These are phyloP conservation scores for Mrakia frigida DNA, from an alignment of 768 basidiomycete species.

Conservation along the genomic window DNA sequence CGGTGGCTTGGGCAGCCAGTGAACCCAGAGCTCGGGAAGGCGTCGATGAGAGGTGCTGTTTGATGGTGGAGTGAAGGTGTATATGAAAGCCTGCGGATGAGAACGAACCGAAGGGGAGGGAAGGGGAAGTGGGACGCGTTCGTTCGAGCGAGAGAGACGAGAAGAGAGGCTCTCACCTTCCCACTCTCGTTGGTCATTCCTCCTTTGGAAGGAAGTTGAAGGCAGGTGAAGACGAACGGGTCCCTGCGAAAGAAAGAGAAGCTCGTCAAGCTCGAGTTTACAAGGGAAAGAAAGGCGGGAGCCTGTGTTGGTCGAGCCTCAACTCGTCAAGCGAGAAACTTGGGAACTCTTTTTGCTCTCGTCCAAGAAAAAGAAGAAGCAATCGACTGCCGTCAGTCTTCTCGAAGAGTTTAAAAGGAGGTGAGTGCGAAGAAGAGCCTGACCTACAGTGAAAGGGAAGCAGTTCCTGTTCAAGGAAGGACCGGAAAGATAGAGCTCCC, in stretches of 20 bases:
- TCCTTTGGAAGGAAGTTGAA: background rate
- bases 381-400: background rate
- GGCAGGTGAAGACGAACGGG: background rate
- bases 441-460: background rate
- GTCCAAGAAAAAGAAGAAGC: background rate
- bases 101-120: background rate
- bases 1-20: background rate
- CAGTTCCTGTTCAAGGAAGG: background rate
- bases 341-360: background rate
- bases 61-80: background rate
- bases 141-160: too few relatives aligned
- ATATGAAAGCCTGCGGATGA: background rate
- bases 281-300: background rate
- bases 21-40: background rate
- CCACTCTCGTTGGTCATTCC: conserved; percentile 1
- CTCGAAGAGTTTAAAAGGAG: background rate
- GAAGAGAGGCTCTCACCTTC: conserved; percentile 1
- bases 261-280: background rate
- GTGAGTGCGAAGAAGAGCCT: background rate
- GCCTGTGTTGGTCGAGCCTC: background rate
- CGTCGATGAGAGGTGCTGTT: background rate
- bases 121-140: background rate
- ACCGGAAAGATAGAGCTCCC: conserved; percentile 1
- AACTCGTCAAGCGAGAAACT: background rate
- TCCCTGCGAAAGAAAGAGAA: too few relatives aligned